Evolutionary conservation across 139 green algal genomes (phyloP), one percentile per base, ranked within the genome.

Genomic region (Micractinium conductrix): DNA sequence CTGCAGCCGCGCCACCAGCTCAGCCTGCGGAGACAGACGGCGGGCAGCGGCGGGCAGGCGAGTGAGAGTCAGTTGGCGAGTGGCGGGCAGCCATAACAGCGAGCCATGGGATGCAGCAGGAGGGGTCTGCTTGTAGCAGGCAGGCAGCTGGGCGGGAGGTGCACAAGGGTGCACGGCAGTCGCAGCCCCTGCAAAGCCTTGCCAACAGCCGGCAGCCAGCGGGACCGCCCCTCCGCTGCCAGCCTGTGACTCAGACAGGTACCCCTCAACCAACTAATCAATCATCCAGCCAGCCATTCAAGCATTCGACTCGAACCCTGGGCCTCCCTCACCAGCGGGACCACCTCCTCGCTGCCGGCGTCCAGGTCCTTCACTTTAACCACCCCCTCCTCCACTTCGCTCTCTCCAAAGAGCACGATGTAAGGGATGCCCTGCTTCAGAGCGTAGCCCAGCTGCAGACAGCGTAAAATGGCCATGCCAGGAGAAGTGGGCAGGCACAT

Each of bases 381-480:
- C 58, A 86, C 84, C 24, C 91, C 91, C 43, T 43, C 33, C 62
- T 58, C 78, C 42, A 91, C 45, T 74, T 91, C 87, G 37, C 58
- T 68, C 28, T 88, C 79, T 0, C 90, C 88, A 79, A 94, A 89
- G 8, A 93, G 38, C 68, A 95, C 89, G 87, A 99, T 92, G 83
- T 94, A 96, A 42, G 96, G 96, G 70, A 98, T 96, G 68, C 89
- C 95, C 58, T 92, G 45, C 82, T 98, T 93, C 42, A 97, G 87
- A 3, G 95, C 96, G 68, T 93, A 93, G 45, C 84, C 87, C 76
- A 99, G 89, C 76, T 82, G 76, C 76, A 33, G 16, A 1, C 1
- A 17, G 22, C 5, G n/a, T n/a, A n/a, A n/a, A n/a, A n/a, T n/a
- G n/a, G n/a, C n/a, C n/a, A n/a, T n/a, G n/a, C n/a, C n/a, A n/a